A percentile compares a stretch with the other conserved stretches of the same genome.
These are phyloP conservation scores for Aspergillus affinis DNA, from an alignment of 495 filamentous ascomycete species.

Conservation along the genomic window DNA sequence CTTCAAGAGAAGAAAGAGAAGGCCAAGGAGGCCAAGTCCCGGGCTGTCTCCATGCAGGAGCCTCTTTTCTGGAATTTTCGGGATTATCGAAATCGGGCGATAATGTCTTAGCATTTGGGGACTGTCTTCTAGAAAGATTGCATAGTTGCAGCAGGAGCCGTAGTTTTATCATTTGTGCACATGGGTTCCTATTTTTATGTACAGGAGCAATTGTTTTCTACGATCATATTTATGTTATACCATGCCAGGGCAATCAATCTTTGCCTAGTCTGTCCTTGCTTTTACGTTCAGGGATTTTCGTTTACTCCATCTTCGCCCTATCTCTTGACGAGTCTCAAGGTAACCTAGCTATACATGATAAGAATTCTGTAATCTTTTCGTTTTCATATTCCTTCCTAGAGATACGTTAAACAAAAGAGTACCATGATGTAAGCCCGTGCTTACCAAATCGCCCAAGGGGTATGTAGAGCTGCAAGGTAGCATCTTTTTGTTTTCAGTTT, in stretches of 20 bases:
- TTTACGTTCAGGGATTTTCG: neutral
- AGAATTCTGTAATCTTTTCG: neutral
- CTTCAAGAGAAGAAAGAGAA: conserved; percentile 33
- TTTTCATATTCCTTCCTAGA: neutral
- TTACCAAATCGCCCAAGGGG: neutral
- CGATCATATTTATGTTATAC: neutral
- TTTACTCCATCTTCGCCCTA: neutral
- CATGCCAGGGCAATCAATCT: neutral
- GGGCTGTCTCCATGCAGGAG: conserved; percentile 25
- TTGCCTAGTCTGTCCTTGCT: neutral
- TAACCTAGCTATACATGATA: neutral
- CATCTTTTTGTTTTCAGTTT: neutral
- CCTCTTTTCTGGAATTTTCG: conserved; percentile 45
- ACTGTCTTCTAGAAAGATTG: neutral
- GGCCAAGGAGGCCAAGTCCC: conserved; percentile 27
- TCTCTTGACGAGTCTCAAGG: neutral
- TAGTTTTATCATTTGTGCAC: too few species aligned
- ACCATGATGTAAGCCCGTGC: neutral
- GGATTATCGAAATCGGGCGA: conserved; percentile 51
- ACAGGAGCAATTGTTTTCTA: neutral
- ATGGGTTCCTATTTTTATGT: neutral
- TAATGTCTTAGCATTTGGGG: conserved; percentile 19
- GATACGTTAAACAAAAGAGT: neutral
- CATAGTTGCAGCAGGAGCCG: too few species aligned
- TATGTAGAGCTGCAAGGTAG: neutral